Conservation (phyloP, 495 filamentous ascomycete species). For the Aspergillus mulundensis region DNA sequence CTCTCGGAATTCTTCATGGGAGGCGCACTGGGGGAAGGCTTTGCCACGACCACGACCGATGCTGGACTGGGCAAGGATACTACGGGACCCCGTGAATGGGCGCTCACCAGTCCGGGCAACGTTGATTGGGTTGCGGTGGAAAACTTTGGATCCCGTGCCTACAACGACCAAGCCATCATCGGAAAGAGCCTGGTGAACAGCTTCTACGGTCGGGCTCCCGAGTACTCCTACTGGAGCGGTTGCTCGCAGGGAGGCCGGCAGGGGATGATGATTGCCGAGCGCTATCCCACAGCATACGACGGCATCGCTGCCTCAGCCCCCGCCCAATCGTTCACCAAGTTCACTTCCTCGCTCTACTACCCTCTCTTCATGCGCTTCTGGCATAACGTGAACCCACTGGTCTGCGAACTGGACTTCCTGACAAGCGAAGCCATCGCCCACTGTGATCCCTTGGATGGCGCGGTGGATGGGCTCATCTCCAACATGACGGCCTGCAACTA, state of each 20-base stretch:
- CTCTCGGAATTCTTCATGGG: too few species aligned
- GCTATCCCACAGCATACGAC: slow-evolving; percentile 47
- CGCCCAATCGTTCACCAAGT: slow-evolving; percentile 35
- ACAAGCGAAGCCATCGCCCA: slow-evolving; percentile 34
- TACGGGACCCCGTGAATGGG: not conserved
- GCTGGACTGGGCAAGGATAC: not conserved
- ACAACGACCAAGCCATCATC: slow-evolving; percentile 25
- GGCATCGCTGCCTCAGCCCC: slow-evolving; percentile 58
- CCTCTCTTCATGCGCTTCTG: not conserved
- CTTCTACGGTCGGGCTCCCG: slow-evolving; percentile 17
- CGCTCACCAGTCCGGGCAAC: not conserved
- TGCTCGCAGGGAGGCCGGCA: slow-evolving; percentile 48
- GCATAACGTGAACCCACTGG: slow-evolving; percentile 16
- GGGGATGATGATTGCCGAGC: slow-evolving; percentile 39
- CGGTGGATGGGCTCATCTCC: slow-evolving; percentile 55
- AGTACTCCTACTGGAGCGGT: slow-evolving; percentile 43
- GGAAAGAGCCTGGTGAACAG: slow-evolving; percentile 13
- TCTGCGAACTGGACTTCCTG: slow-evolving; percentile 43
- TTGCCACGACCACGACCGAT: not conserved
- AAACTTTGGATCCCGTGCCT: slow-evolving; percentile 37
- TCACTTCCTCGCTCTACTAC: slow-evolving; percentile 21
- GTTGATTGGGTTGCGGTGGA: slow-evolving; percentile 1
- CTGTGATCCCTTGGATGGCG: slow-evolving; percentile 53
- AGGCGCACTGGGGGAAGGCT: not conserved
- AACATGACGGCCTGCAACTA: slow-evolving; percentile 49